A percentile compares a stretch with the other conserved stretches of the same genome.
Evolutionary conservation across 2,329 filamentous ascomycete genomes (phyloP).

Genomic region (Escovopsis weberi): DNA sequence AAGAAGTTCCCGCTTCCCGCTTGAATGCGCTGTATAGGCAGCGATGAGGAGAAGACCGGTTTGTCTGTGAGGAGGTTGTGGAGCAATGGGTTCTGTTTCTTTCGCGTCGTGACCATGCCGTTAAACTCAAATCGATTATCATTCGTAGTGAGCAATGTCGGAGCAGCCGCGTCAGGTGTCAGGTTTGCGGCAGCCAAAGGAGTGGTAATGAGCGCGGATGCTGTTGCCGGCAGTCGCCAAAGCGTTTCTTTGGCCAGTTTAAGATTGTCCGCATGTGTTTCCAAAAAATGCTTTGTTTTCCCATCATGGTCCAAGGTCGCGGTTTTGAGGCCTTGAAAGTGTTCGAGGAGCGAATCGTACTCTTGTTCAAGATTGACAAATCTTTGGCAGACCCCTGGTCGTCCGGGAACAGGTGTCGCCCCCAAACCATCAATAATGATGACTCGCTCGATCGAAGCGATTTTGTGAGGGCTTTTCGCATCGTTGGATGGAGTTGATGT

Average conservation of each 20-base stretch:
- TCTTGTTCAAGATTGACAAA: constrained; percentile 95
- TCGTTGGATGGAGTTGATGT: neutral
- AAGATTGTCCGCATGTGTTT: constrained; percentile 53
- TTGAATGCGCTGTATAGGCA: constrained; percentile 55
- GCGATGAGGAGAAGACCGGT: constrained; percentile 78
- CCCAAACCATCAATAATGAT: constrained; percentile 81
- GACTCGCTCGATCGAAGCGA: constrained; percentile 62
- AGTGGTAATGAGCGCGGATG: constrained; percentile 80
- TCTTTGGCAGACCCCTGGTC: constrained; percentile 22
- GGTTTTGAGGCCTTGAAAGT: constrained; percentile 32
- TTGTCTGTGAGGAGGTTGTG: constrained; percentile 95
- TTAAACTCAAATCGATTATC: constrained; percentile 35
- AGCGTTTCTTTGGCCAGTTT: constrained; percentile 56
- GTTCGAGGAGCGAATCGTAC: constrained; percentile 51
- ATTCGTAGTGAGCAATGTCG: constrained; percentile 21
- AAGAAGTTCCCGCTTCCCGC: constrained; percentile 18
- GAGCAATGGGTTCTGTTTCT: constrained; percentile 66
- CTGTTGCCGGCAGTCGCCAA: constrained; percentile 63
- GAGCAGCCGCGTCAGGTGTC: constrained; percentile 21
- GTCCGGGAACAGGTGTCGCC: constrained; percentile 55
- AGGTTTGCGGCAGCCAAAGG: constrained; percentile 59
- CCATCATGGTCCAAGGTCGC: constrained; percentile 18
- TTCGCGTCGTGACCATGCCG: constrained; percentile 38
- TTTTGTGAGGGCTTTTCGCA: constrained; percentile 24
- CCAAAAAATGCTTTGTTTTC: constrained; percentile 13